Percentiles rank a stretch among this genome's conserved stretches.
Evolutionary conservation across 345 rosid genomes (phyloP).

Genomic region (Rubroshorea leprosula): DNA sequence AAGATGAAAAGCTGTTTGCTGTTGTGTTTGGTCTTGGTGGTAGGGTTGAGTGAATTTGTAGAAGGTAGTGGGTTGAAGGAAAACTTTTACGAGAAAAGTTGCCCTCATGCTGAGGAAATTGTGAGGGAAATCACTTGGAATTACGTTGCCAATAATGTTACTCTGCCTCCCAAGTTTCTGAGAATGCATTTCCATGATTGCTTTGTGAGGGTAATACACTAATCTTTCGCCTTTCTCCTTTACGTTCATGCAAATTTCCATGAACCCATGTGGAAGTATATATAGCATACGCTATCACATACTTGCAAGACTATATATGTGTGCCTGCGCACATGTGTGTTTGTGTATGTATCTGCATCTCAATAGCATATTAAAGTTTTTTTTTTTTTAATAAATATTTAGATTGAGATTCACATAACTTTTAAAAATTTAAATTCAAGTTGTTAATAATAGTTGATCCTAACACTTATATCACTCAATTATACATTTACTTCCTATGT

Average conservation of each 20-base stretch:
- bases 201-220: slow-evolving; percentile 55
- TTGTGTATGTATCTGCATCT: too few species aligned
- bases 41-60: too few species aligned
- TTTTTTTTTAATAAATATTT: background rate
- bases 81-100: slow-evolving; percentile 28
- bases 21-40: too few species aligned
- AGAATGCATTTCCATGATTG: slow-evolving; percentile 67
- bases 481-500: background rate
- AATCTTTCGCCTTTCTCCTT: too few species aligned
- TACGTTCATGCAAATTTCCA: too few species aligned
- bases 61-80: slow-evolving; percentile 27
- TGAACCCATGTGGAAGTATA: too few species aligned
- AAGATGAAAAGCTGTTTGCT: too few species aligned
- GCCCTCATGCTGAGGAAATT: slow-evolving; percentile 34
- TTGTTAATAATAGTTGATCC: background rate
- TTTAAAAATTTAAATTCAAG: background rate
- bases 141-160: slow-evolving; percentile 23
- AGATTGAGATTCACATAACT: too few species aligned
- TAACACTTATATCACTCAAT: background rate
- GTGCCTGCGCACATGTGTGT: too few species aligned
- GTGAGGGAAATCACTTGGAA: slow-evolving; percentile 31
- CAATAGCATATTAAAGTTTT: too few species aligned
- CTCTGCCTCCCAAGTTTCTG: slow-evolving; percentile 45
- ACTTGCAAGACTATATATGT: background rate
- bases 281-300: too few species aligned